Conservation (phyloP, 2,329 filamentous ascomycete species). For the Colletotrichum higginsianum region DNA sequence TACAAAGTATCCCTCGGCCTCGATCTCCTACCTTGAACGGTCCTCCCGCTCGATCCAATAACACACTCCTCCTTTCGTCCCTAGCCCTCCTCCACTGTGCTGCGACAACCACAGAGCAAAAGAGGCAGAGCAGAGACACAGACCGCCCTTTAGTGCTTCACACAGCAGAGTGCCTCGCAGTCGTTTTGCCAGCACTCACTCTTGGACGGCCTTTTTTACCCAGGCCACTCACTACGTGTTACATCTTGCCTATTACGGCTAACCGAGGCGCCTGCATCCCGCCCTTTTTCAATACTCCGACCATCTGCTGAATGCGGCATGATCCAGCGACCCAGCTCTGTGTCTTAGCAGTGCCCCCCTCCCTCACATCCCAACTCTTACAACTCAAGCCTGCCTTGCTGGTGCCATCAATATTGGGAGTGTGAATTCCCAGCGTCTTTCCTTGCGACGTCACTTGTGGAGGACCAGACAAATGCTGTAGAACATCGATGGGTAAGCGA, state of each 20-base stretch:
- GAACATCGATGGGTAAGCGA: conserved; percentile 29
- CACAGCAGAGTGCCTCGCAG: conserved; percentile 12
- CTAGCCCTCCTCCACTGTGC: conserved; percentile 23
- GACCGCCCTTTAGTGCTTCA: conserved; percentile 27
- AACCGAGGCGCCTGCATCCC: conserved; percentile 38
- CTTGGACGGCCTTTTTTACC: conserved; percentile 1
- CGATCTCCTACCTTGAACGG: conserved; percentile 14
- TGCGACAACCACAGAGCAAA: conserved; percentile 35
- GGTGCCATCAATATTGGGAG: conserved; percentile 11
- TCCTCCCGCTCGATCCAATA: conserved; percentile 38
- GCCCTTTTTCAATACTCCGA: conserved; percentile 27
- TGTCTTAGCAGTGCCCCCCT: conserved; percentile 29
- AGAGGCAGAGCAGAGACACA: conserved; percentile 37
- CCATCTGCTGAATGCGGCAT: conserved; percentile 38
- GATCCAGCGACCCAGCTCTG: conserved; percentile 33
- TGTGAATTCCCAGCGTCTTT: background rate
- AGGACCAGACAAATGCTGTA: conserved; percentile 7
- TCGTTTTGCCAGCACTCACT: conserved; percentile 2
- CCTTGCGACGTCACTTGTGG: conserved; percentile 2
- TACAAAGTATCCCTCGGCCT: conserved; percentile 23
- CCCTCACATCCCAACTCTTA: conserved; percentile 26
- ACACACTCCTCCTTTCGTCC: conserved; percentile 42
- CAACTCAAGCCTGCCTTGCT: conserved; percentile 2
- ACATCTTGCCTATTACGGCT: conserved; percentile 38
- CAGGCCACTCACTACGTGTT: background rate